Evolutionary conservation across 345 rosid species (phyloP), one percentile per base, ranked within the genome.

Genomic region (Streptanthus diversifolius): DNA sequence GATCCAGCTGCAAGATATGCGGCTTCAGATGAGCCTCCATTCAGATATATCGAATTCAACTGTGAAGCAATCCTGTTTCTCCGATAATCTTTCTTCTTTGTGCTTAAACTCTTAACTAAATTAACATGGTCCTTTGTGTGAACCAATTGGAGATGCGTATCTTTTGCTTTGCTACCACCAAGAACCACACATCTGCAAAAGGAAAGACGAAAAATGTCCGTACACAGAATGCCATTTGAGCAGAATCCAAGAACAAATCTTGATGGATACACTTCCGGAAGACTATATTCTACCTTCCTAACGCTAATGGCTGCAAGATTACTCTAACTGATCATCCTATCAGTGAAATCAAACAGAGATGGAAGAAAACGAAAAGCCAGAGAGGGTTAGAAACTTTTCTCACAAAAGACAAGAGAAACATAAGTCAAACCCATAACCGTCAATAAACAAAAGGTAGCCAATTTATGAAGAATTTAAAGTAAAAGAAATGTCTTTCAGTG

Each of bases 1-100:
- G 96, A 89, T 24, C 99, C 97, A 66, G 92, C 99, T 67, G 97
- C 89, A 24, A 87, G 87, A 70, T 85, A 87, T 44, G 97, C 96
- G 32, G 96, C 83, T 80, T 91, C 91, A 0, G 97, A 87, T 22
- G 99, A 90, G 25, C 93, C 89, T 77, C 85, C 79, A 76, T 91
- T 95, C 0, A 95, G 80, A 74, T 95, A 91, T 27, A 95, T 88
- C 8, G 96, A 95, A 79, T 87, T 87, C 6, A 85, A 67, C 63
- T 76, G 81, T 5, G 89, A 80, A n/a, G 95, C 95, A 25, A 84
- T 77, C 48, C 57, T 80, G 47, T 81, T 25, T 63, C 97, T 79
- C 58, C 54, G 71, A 2, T 80, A 83, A 81, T 83, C 85, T 65
- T 66, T 88, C 72, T 82, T 22, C 59, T 82, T 83, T 69, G 88